Conservation (phyloP, 2,329 filamentous ascomycete genomes). For the Colletotrichum somersetense region DNA sequence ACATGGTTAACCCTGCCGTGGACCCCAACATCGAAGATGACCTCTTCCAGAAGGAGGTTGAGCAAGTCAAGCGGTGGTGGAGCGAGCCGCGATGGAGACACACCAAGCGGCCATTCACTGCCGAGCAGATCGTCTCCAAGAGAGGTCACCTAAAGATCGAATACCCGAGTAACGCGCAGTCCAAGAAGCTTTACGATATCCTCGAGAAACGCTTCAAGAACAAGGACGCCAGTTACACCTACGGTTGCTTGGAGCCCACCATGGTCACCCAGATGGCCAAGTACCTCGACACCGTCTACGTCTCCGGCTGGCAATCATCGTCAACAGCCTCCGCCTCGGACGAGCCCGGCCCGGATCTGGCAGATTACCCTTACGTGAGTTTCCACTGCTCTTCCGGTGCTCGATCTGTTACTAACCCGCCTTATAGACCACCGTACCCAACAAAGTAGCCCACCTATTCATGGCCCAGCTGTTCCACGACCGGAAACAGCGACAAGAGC, state of each 20-base stretch:
- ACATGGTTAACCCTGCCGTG: slow-evolving; percentile 70
- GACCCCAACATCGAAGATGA: slow-evolving; percentile 71
- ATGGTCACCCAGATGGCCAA: slow-evolving; percentile 99
- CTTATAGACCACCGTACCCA: slow-evolving; percentile 89
- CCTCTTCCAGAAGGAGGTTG: slow-evolving; percentile 84
- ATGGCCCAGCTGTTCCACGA: slow-evolving; percentile 99
- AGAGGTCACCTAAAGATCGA: slow-evolving; percentile 90
- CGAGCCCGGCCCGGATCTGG: slow-evolving; percentile 96
- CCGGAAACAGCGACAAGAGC: slow-evolving; percentile 97
- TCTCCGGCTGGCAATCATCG: slow-evolving; percentile 98
- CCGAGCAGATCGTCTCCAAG: slow-evolving; percentile 97
- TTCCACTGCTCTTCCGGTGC: slow-evolving; percentile 32
- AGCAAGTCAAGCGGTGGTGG: slow-evolving; percentile 95
- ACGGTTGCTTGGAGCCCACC: slow-evolving; percentile 96
- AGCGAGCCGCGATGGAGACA: slow-evolving; percentile 89
- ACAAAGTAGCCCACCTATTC: slow-evolving; percentile 98
- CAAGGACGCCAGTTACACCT: slow-evolving; percentile 90
- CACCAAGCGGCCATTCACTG: slow-evolving; percentile 93
- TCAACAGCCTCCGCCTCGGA: slow-evolving; percentile 95
- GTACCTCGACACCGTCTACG: slow-evolving; percentile 97
- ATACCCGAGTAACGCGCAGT: slow-evolving; percentile 88
- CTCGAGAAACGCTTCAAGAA: slow-evolving; percentile 90
- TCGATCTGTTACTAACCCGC: slow-evolving; percentile 16
- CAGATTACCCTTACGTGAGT: slow-evolving; percentile 92
- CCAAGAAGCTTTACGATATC: slow-evolving; percentile 95